Evolutionary conservation across 495 filamentous ascomycete genomes (phyloP), one percentile per base, ranked within the genome.

Genomic region (Elaphomyces granulatus): DNA sequence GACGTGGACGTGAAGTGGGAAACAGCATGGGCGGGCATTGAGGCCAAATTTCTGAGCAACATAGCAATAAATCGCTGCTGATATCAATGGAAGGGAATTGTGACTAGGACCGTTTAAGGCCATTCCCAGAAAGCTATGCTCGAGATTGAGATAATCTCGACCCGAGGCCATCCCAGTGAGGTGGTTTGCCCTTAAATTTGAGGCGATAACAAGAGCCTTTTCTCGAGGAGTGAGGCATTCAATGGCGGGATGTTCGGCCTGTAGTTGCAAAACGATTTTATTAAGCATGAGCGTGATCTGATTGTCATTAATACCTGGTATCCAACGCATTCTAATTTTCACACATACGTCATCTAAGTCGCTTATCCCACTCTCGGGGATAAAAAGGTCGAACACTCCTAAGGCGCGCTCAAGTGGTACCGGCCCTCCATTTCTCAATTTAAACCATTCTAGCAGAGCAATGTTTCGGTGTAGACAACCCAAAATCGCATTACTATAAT

Each of bases 341-440:
- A n/a, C n/a, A 55, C 67, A 38, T 59, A 83, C 80, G 56, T 87
- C 79, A 35, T 82, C 70, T 18, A 88, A 52, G 50, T 87, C 83
- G 14, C 78, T 76, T 32, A 74, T 68, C 10, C 71, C 67, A 34
- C 77, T 78, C 42, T 77, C 72, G 8, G 86, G 63, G 26, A 90
- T 73, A 52, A 94, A 95, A 52, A 95, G 70, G 49, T 96, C 90
- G 49, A 87, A 94, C 15, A 78, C 77, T 10, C 74, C 80, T 18
- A 95, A 60, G 4, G 80, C 83, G 34, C 70, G 67, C 53, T 93
- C 87, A 30, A 94, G 68, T 16, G 75, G 52, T 9, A 80, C 60
- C 30, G 62, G 49, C 42, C 72, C 64, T 6, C 63, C 64, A 17
- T 61, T 61, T 21, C 46, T 59, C 8, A 81, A 54, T 38, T 66